Base-by-base conservation (phyloP, 2,329 filamentous ascomycete species). In the Chaetomium strumarium region DNA sequence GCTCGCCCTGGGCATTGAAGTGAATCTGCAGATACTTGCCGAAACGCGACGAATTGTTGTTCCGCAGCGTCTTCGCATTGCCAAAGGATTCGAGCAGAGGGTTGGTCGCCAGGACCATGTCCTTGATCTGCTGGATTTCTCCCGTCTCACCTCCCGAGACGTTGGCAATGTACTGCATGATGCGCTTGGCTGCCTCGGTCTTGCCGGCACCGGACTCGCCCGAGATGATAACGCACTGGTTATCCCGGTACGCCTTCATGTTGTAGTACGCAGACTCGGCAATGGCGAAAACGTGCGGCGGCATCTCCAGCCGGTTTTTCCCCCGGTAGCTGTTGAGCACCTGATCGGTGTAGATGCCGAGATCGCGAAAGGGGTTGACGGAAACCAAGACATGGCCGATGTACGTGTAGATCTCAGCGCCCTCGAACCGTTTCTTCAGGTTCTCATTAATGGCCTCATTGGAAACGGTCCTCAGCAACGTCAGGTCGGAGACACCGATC, bases 391-490 rank as follows among this genome's bases (percentile, higher is more conserved):
- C 93, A 86, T 97, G 92, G 75, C 93, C 93, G 69, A 99, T 99
- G 72, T 99, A 99, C 67, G 93, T 99, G 76, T 99, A 99, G 70
- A 99, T 99, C 74, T 99, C 92, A 70, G 80, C 86, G 78, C 92
- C 91, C 68, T 97, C 90, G 72, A 99, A 99, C 57, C 93, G 85
- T 76, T 97, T 95, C 79, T 96, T 96, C 70, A 99, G 70, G 70
- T 99, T 99, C 53, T 97, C 93, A 75, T 99, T 99, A 77, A 99
- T 99, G 56, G 92, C 91, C 71, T 99, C 93, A 71, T 99, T 97
- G 61, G 91, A 96, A 60, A 99, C 95, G 72, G 97, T 97, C 78
- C 91, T 96, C 67, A 99, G 86, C 64, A 99, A 78, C 4, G 93
- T 99, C 68, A 99, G 80, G 77, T 99, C 93, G 51, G 93, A 96